phyloP scores from a whole-genome alignment of 1,139 yeast genomes.

The Yamadazyma atlantica region DNA sequence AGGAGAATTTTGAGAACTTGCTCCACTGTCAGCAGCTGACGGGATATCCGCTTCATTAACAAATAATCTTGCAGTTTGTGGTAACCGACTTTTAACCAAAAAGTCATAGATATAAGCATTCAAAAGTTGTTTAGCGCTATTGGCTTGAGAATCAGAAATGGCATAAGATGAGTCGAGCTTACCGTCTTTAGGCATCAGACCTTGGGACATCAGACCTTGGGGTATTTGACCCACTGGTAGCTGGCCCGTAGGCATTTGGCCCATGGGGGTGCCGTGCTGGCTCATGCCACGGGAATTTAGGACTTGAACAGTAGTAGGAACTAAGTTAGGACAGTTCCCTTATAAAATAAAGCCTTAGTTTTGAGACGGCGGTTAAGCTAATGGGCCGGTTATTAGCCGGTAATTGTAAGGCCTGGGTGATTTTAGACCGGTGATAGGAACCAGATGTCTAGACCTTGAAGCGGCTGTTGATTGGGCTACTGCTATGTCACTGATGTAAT shows the following conservation, averaged over 20 bases:
- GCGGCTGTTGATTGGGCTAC: too few relatives aligned
- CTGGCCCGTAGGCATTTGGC: too few relatives aligned
- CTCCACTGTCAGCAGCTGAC: constrained; percentile 11
- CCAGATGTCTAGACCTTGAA: too few relatives aligned
- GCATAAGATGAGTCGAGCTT: constrained; percentile 15
- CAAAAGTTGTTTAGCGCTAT: constrained; percentile 63
- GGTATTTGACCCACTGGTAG: too few relatives aligned
- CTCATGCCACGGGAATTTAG: constrained; percentile 33
- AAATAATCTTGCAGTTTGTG: constrained; percentile 71
- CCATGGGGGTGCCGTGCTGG: constrained; percentile 36
- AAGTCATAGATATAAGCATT: constrained; percentile 89
- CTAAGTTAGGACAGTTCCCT: too few relatives aligned
- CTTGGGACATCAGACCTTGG: constrained; percentile 3
- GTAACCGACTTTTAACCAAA: constrained; percentile 68
- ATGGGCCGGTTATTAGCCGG: too few relatives aligned
- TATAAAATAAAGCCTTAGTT: too few relatives aligned
- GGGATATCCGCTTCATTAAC: constrained; percentile 70
- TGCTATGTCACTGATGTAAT: too few relatives aligned
- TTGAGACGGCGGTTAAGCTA: too few relatives aligned
- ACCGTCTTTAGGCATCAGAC: constrained; percentile 1
- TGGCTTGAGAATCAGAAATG: constrained; percentile 51
- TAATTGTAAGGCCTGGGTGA: too few relatives aligned
- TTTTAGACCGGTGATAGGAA: too few relatives aligned
- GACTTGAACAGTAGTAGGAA: too few relatives aligned
- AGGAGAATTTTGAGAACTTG: constrained; percentile 19